Conservation (phyloP, 1,284 basidiomycete species). For the Microbotryomycetes sp. region DNA sequence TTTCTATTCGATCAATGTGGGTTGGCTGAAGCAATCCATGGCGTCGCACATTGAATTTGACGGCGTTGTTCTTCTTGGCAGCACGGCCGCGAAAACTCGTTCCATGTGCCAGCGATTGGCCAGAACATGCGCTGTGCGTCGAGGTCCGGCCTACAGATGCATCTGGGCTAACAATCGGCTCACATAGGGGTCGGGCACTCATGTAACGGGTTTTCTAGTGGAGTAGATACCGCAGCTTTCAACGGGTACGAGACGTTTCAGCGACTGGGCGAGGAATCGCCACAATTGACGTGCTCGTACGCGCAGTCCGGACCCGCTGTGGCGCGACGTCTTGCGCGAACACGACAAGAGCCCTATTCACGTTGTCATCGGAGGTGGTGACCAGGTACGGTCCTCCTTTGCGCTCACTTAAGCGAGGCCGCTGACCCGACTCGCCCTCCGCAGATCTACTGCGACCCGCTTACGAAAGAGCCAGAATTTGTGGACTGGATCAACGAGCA, state of each 20-base stretch:
- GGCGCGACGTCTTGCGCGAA: constrained; percentile 78
- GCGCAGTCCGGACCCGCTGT: constrained; percentile 53
- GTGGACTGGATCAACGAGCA: constrained; percentile 71
- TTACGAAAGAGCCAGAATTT: constrained; percentile 47
- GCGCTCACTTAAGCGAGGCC: constrained; percentile 34
- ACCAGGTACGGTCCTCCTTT: constrained; percentile 51
- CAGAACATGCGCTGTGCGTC: constrained; percentile 83
- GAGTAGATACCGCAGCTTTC: constrained; percentile 44
- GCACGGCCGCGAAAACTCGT: constrained; percentile 64
- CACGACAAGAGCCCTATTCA: constrained; percentile 79
- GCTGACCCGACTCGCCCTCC: constrained; percentile 10
- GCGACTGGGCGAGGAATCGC: too few species aligned
- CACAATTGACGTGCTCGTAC: constrained; percentile 14
- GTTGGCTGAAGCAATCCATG: constrained; percentile 5
- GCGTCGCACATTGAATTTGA: too few species aligned
- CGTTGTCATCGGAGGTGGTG: constrained; percentile 56
- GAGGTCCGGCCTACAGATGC: neutral
- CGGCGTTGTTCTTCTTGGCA: neutral
- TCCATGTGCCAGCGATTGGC: constrained; percentile 69
- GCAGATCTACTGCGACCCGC: constrained; percentile 45
- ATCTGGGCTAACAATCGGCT: neutral
- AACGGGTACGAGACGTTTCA: constrained; percentile 20
- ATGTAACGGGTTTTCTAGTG: constrained; percentile 52
- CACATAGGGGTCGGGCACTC: constrained; percentile 2
- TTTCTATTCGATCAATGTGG: constrained; percentile 51